Conservation (phyloP, 176 grass and related monocot species). For the Carex scoparia region DNA sequence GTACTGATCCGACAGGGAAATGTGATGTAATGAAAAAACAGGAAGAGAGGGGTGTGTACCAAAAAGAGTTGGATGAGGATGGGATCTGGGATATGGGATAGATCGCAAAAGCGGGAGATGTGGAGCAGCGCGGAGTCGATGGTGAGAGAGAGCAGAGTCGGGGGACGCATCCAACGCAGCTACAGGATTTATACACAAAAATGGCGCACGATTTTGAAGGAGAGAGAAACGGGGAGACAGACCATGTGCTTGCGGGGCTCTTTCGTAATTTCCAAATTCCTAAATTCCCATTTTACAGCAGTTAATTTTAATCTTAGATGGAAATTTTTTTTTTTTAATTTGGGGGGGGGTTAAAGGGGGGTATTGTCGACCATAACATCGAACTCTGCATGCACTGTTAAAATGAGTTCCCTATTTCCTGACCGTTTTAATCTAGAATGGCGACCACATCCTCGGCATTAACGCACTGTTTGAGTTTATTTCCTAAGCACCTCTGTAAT, state of each 20-base stretch:
- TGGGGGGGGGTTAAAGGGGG: too few species aligned
- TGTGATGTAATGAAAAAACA: background rate
- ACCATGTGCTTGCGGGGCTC: background rate
- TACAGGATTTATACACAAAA: background rate
- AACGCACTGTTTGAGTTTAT: too few species aligned
- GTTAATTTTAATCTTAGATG: background rate
- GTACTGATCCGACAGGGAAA: background rate
- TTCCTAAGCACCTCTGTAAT: too few species aligned
- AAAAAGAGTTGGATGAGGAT: slow-evolving; percentile 86
- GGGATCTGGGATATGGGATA: slow-evolving; percentile 64
- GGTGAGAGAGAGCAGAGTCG: slow-evolving; percentile 76
- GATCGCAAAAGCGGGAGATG: slow-evolving; percentile 63
- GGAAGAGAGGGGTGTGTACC: slow-evolving; percentile 15
- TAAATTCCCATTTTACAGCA: too few species aligned
- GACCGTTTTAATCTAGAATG: too few species aligned
- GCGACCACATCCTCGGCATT: too few species aligned
- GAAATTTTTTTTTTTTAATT: too few species aligned
- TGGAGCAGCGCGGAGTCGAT: slow-evolving; percentile 66
- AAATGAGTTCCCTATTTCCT: too few species aligned
- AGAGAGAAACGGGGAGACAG: background rate
- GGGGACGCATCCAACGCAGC: slow-evolving; percentile 51
- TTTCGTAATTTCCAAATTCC: slow-evolving; percentile 7
- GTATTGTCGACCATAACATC: too few species aligned
- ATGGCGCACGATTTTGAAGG: background rate
- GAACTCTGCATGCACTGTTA: too few species aligned